These are phyloP conservation scores for Colletotrichum lupini DNA, from an alignment of 2,329 filamentous ascomycete genomes.

Conservation along the genomic window DNA sequence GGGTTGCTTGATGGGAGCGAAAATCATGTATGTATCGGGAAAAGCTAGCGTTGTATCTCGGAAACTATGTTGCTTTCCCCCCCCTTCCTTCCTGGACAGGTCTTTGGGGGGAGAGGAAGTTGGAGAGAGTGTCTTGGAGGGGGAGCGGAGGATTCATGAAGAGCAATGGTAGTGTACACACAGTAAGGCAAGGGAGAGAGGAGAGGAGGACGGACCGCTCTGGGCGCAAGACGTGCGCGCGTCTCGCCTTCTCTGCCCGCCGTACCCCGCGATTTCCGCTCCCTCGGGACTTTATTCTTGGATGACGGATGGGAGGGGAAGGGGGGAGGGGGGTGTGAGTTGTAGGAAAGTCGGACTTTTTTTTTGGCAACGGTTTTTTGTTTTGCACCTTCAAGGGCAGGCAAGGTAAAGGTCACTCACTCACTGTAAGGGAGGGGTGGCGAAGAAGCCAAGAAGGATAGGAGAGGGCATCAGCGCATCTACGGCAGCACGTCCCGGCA, in stretches of 20 bases:
- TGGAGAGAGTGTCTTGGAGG: background rate
- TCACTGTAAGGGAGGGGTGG: background rate
- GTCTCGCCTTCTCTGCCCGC: background rate
- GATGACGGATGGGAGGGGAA: background rate
- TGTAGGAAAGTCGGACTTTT: background rate
- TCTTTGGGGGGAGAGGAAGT: background rate
- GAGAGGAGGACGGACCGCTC: background rate
- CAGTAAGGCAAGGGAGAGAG: background rate
- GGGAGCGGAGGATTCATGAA: background rate
- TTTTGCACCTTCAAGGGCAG: background rate
- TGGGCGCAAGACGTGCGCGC: background rate
- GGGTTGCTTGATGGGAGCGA: background rate
- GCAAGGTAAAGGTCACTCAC: background rate
- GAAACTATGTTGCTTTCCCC: background rate
- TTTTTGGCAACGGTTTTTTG: background rate
- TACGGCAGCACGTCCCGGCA: background rate
- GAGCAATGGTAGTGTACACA: too few species aligned
- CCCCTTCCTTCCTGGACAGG: background rate
- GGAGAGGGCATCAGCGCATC: background rate
- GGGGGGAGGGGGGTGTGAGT: background rate
- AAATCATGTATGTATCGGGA: constrained; percentile 1
- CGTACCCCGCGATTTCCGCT: constrained; percentile 30
- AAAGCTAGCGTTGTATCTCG: constrained; percentile 10
- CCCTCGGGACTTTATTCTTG: constrained; percentile 1
- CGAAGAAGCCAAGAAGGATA: background rate